phyloP scores from a whole-genome alignment of 176 grass and related monocot species.

The Carex littledalei region DNA sequence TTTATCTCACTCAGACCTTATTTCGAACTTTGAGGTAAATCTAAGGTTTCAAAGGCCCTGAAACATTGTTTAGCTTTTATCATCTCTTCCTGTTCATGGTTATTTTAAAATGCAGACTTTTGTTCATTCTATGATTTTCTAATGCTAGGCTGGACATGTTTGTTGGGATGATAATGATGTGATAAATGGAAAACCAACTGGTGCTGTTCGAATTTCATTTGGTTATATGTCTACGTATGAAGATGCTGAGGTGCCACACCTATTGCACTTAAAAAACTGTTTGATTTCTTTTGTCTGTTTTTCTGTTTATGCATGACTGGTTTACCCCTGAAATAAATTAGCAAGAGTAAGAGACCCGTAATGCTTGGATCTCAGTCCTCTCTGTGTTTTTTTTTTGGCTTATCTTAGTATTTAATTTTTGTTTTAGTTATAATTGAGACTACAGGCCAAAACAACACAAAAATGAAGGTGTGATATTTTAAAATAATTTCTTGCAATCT shows the following conservation, averaged over 20 bases:
- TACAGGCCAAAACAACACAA: neutral
- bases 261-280: constrained; percentile 2
- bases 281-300: neutral
- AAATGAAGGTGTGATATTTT: neutral
- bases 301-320: neutral
- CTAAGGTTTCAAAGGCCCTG: neutral
- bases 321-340: neutral
- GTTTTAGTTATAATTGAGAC: neutral
- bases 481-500: constrained; percentile 14
- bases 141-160: constrained; percentile 78
- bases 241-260: constrained; percentile 56
- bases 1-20: constrained; percentile 73
- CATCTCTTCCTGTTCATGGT: constrained; percentile 17
- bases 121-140: constrained; percentile 15
- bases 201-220: constrained; percentile 96
- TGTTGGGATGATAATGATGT: constrained; percentile 98
- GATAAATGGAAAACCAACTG: constrained; percentile 89
- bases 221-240: constrained; percentile 88
- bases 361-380: neutral
- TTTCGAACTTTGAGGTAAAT: constrained; percentile 90
- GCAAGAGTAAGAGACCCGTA: neutral
- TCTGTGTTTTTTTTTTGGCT: neutral
- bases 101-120: constrained; percentile 18
- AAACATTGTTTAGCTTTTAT: constrained; percentile 4
- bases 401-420: neutral